A percentile compares a stretch with the other conserved stretches of the same genome.
Evolutionary conservation across 1,139 yeast genomes (phyloP).

Genomic region (Yamadazyma sp.): DNA sequence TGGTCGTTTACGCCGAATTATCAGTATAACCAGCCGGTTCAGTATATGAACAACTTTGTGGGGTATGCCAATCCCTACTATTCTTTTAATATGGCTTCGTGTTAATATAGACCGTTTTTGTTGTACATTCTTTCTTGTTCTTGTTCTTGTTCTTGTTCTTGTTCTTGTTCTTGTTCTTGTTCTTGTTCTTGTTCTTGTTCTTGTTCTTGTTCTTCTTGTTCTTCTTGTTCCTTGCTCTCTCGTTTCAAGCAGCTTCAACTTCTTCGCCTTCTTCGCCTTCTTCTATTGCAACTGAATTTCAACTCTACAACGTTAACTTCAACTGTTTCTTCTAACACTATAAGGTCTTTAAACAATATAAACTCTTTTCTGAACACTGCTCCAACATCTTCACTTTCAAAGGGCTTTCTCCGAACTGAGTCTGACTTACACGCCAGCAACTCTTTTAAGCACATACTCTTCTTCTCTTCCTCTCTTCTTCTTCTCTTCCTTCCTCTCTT

Average conservation of each 20-base stretch:
- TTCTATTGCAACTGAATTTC: no score
- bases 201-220: not conserved
- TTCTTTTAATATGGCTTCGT: conserved; percentile 34
- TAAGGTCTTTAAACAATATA: no score
- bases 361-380: no score
- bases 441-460: no score
- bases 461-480: conserved; percentile 5
- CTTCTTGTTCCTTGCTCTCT: not conserved
- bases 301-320: no score
- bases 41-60: conserved; percentile 24
- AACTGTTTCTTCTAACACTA: no score
- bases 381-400: no score
- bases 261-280: not conserved
- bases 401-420: no score
- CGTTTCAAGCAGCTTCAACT: no score
- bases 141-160: not conserved
- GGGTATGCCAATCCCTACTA: conserved; percentile 45
- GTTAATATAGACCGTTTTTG: conserved; percentile 20
- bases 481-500: not conserved
- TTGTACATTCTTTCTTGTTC: not conserved
- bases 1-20: conserved; percentile 27
- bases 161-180: not conserved
- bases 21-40: conserved; percentile 19
- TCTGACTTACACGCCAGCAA: no score
- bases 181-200: not conserved